These are phyloP conservation scores for Cladosporium oxysporum DNA, from an alignment of 2,329 filamentous ascomycete genomes.

Conservation along the genomic window DNA sequence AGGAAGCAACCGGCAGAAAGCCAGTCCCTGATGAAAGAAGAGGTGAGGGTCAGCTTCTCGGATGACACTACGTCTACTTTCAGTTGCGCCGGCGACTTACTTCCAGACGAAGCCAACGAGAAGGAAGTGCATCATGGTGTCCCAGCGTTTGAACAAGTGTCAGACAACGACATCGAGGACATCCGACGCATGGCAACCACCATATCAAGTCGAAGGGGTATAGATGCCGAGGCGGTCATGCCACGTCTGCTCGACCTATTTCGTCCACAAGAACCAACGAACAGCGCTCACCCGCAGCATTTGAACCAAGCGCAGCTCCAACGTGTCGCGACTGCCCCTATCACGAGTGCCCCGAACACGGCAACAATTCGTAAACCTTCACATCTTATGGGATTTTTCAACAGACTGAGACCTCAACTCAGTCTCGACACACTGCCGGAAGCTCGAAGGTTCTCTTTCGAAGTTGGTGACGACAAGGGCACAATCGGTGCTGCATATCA, in stretches of 20 bases:
- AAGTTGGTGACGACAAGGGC: constrained; percentile 43
- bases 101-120: constrained; percentile 34
- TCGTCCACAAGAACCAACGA: not conserved
- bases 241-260: constrained; percentile 40
- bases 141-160: not conserved
- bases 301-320: not conserved
- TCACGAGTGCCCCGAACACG: not conserved
- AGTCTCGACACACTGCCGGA: constrained; percentile 25
- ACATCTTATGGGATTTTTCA: constrained; percentile 34
- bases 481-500: constrained; percentile 21
- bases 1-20: not conserved
- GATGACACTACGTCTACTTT: constrained; percentile 39
- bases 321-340: not conserved
- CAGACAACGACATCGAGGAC: constrained; percentile 36
- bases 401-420: constrained; percentile 32
- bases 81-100: constrained; percentile 36
- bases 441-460: constrained; percentile 46
- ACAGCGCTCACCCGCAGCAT: not conserved
- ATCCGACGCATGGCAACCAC: constrained; percentile 39
- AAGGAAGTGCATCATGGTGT: not conserved
- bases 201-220: constrained; percentile 40
- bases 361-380: constrained; percentile 21
- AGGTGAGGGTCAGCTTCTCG: constrained; percentile 27
- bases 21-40: not conserved
- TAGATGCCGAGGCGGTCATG: constrained; percentile 37